Base-by-base conservation (phyloP, 176 grass and related monocot species). In the Zoysia pacifica region DNA sequence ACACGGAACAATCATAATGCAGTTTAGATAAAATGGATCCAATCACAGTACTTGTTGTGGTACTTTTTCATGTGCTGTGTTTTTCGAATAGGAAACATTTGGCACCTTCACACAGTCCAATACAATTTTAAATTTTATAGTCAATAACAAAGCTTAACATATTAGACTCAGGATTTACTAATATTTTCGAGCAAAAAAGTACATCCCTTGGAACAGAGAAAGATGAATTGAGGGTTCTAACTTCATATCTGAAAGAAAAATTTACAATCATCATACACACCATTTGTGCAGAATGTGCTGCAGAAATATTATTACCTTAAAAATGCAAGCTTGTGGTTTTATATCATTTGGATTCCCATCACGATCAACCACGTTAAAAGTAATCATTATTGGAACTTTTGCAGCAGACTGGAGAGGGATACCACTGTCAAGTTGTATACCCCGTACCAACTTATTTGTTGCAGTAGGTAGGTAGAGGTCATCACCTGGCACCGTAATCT, bases 321-420 rank as follows among this genome's bases (percentile, higher is more conserved):
- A 99, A 72, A 99, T 99, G 83, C 92, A 95, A 91, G 90, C 96
- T 82, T 95, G 90, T 45, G 96, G 96, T 70, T 82, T 94, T 69
- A 99, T 72, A 63, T 99, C 90, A 86, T 90, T 89, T 79, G 90
- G 92, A 75, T 93, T 80, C 66, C 95, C 96, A 40, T 95, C 86
- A 75, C 89, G 93, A 76, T 99, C 96, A 75, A 93, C 79, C 48
- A 99, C 96, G 20, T 95, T 94, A 81, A 99, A 99, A 80, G 96
- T 95, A 79, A 99, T 99, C 96, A 99, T 99, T 79, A 99, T 99
- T 43, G 96, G 96, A 89, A 99, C 96, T 95, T 99, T 99, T 83
- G 96, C 96, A 37, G 96, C 96, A 64, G 96, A 99, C 74, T 99
- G 96, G 69, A 99, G 96, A 41, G 96, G 96, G 77, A 95, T 99